Evolutionary conservation across 331 rosid genomes (phyloP), one percentile per base, ranked within the genome.

Genomic region (Acacia pycnantha): DNA sequence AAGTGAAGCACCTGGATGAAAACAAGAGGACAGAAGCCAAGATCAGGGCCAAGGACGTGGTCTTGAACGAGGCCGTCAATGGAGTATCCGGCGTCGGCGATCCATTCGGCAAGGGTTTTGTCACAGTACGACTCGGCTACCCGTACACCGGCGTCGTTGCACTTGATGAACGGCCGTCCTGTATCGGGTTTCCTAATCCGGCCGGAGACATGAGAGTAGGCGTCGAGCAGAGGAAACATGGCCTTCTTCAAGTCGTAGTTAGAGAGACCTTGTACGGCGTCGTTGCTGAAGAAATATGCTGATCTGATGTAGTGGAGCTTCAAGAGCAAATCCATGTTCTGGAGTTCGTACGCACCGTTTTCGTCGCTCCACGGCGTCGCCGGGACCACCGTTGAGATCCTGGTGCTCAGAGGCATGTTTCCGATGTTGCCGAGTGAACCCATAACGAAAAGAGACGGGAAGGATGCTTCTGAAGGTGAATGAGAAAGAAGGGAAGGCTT

Each of bases 81-180:
- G 5, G 76, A 41, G 27, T 76, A 62, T 0, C 81, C 90, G 2
- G 74, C 79, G 27, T 44, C 78, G 8, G 78, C 73, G 59, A 90
- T 71, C 88, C 94, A 88, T 6, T 93, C 91, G 1, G 67, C 81
- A 3, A 95, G 29, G 2, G 87, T 87, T 46, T 68, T 59, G 2
- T 88, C 90, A 14, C 84, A 84, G 29, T 69, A 65, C 0, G 94
- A 91, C 81, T 95, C 98, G 0, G 86, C 89, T 18, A 87, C 89
- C 10, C 97, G 83, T 12, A 93, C 95, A 1, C 98, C 95, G 2
- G 92, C 86, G 7, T 94, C 95, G 82, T 95, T 95, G 78, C 97
- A 91, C 91, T 86, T 91, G 56, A 93, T 86, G 37, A 87, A 87
- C 24, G 95, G 91, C 33, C 88, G 54, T 0, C 88, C 91, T 0